Evolutionary conservation across 2,329 filamentous ascomycete species (phyloP), one percentile per base, ranked within the genome.

Genomic region (Neoascochyta sp.): DNA sequence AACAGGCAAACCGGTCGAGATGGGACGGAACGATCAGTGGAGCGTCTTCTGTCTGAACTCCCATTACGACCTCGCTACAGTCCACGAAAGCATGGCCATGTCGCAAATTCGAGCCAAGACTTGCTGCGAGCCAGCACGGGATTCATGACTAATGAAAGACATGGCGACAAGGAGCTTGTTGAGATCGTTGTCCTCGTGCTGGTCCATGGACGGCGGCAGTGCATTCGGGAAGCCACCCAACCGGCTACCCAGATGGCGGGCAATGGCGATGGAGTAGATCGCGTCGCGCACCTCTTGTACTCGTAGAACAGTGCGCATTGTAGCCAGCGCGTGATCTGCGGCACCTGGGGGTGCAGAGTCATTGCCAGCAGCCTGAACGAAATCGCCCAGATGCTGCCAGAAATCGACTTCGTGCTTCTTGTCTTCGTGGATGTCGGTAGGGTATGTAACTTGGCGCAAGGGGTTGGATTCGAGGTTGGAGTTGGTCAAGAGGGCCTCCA

Each of bases 201-300:
- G 51, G 27, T 54, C 49, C 18, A 49, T 34, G 0, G 45, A 22
- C 1, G 40, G 24, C 5, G 61, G 57, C 3, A 67, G 41, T 13
- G 61, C 55, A 29, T 67, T 65, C 7, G 67, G 62, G 43, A 69
- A 70, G 15, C 67, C 65, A 10, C 63, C 57, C 37, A 67, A 54
- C 9, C 79, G 76, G 17, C 80, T 78, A 24, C 83, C 80, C 27
- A 88, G 71, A 41, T 89, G 79, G 15, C 87, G 80, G 10, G 84
- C 80, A 32, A 94, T 78, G 7, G 85, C 86, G 44, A 95, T 82
- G 0, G 86, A 92, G 64, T 95, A 95, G 34, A 95, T 76, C 11
- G 95, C 82, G 57, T 95, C 88, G 30, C 89, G 80, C 52, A 90
- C 92, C 65, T 95, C 89, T 14, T 82, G 76, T 26, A 83, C 83